Conservation (phyloP, 495 filamentous ascomycete species). For the Daldinia grandis region DNA sequence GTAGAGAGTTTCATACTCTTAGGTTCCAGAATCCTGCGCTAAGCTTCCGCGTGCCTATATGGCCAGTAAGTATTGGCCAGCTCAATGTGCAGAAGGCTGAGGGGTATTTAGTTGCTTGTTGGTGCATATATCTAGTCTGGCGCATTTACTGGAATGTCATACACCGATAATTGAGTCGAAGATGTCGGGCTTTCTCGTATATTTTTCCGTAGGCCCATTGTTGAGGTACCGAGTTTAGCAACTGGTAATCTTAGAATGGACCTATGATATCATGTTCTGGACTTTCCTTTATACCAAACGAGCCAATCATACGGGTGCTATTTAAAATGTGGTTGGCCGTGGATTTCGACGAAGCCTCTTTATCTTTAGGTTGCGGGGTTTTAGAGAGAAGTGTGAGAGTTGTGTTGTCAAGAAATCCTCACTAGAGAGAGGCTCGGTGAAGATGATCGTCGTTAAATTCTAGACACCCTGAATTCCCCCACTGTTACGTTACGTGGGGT, state of each 20-base stretch:
- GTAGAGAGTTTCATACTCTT: background rate
- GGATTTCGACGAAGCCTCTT: constrained; percentile 1
- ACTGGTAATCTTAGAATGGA: background rate
- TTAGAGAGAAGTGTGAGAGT: background rate
- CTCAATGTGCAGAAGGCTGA: background rate
- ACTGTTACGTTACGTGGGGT: background rate
- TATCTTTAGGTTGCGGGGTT: background rate
- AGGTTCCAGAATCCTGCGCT: background rate
- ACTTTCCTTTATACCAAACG: background rate
- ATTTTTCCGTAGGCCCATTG: background rate
- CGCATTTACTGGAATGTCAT: background rate
- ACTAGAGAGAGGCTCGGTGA: constrained; percentile 24
- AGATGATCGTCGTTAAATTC: constrained; percentile 18
- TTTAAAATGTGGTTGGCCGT: constrained; percentile 8
- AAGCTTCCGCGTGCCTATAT: constrained; percentile 1
- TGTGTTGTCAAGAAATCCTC: background rate
- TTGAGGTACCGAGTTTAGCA: background rate
- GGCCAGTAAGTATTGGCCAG: background rate
- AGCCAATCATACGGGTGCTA: constrained; percentile 12
- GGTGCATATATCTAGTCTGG: background rate
- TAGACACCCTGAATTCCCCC: background rate
- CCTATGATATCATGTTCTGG: background rate
- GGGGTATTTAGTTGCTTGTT: background rate
- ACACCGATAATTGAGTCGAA: background rate
- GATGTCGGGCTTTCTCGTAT: background rate